phyloP scores from a whole-genome alignment of 176 grass and related monocot genomes.

The Elymus sibiricus region DNA sequence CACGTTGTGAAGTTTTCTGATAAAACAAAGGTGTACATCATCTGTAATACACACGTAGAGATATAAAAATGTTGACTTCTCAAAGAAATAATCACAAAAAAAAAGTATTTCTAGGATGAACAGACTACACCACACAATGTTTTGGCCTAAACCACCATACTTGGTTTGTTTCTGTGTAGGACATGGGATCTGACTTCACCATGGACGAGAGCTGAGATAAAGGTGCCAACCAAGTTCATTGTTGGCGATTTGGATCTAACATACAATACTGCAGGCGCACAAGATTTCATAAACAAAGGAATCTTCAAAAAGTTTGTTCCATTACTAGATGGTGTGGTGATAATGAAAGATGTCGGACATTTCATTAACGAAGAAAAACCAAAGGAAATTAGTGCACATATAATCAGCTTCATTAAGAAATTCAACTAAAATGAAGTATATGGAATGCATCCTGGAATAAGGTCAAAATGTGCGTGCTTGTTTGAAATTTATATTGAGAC shows the following conservation, averaged over 20 bases:
- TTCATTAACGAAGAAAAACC: constrained; percentile 63
- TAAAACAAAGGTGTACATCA: background rate
- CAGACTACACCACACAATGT: background rate
- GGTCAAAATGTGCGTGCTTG: background rate
- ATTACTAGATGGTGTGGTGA: constrained; percentile 52
- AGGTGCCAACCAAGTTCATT: constrained; percentile 54
- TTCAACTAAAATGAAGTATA: constrained; percentile 4
- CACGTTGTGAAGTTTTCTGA: background rate
- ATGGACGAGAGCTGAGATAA: constrained; percentile 51
- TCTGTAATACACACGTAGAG: background rate
- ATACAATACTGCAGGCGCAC: constrained; percentile 45
- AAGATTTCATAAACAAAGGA: constrained; percentile 59
- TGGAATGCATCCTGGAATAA: background rate
- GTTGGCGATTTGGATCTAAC: constrained; percentile 62
- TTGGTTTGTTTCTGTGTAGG: constrained; percentile 15
- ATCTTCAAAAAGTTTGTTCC: constrained; percentile 58
- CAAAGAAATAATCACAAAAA: background rate
- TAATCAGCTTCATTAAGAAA: constrained; percentile 54
- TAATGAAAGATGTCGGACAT: constrained; percentile 54
- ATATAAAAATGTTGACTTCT: background rate
- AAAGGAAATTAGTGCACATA: constrained; percentile 43
- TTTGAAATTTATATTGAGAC: background rate
- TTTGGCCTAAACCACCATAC: background rate
- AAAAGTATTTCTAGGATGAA: background rate
- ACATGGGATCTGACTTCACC: constrained; percentile 60